Evolutionary conservation across 2,329 filamentous ascomycete genomes (phyloP).

Genomic region (Fusarium fujikuroi): DNA sequence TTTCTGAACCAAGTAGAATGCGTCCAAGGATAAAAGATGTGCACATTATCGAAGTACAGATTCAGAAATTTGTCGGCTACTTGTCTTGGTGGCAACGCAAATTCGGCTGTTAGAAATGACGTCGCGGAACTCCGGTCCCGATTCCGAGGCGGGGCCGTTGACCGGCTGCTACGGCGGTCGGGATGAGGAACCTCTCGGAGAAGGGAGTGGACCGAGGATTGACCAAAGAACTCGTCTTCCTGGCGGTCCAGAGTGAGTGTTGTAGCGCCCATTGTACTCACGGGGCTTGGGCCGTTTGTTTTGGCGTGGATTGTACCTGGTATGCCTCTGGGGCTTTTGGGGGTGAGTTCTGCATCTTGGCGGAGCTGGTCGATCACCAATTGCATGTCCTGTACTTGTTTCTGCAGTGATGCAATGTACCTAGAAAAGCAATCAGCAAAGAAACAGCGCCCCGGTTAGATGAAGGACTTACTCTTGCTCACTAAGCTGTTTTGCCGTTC

Average conservation of each 20-base stretch:
- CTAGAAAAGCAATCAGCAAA: neutral
- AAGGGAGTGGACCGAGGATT: slow-evolving; percentile 3
- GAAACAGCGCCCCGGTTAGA: too few relatives aligned
- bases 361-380: neutral
- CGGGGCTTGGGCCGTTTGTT: neutral
- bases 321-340: neutral
- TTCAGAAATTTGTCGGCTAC: neutral
- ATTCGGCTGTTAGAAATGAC: neutral
- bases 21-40: slow-evolving; percentile 5
- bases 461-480: neutral
- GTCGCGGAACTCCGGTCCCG: neutral
- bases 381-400: slow-evolving; percentile 7
- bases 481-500: neutral
- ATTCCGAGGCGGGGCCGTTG: neutral
- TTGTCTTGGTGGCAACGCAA: neutral
- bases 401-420: neutral
- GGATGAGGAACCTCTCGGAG: slow-evolving; percentile 2
- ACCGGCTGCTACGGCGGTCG: neutral
- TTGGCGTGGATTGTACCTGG: neutral
- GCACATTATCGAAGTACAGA: neutral
- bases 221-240: neutral
- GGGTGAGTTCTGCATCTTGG: neutral
- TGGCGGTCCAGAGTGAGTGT: neutral
- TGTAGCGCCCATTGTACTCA: slow-evolving; percentile 15
- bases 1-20: neutral